Evolutionary conservation across 352 stramenopile species (phyloP), one percentile per base, ranked within the genome.

Genomic region (Globisporangium carolinianum): DNA sequence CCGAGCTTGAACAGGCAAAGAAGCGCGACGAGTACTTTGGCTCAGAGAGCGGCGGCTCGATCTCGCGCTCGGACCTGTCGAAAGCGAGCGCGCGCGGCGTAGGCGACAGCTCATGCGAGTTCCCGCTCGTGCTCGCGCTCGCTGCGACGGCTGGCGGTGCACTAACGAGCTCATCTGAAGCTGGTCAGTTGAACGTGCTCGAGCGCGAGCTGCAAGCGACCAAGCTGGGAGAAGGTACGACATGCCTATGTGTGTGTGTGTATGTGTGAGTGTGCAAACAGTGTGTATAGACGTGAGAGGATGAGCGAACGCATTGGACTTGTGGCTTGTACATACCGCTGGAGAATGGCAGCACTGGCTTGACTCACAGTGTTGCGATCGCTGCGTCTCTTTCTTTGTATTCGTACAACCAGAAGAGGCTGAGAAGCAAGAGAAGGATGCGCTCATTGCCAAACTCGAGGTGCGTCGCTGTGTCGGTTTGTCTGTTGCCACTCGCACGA

Each of bases 121-220:
- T 95, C 60, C 85, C 85, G 32, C 65, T 95, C 24, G 83, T 91
- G 18, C 57, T 95, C 12, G 85, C 83, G 9, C 60, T 95, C 9
- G 83, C 85, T 41, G 85, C 81, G 7, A 91, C 78, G 10, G 79
- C 83, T 5, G 81, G 79, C 46, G 81, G 79, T 48, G 81, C 63
- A 5, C 83, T 93, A 75, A 82, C 70, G 37, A 89, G 79, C 51
- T 88, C 81, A 7, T 83, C 69, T 1, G 79, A 93, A 64, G 79
- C 66, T 39, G 76, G 84, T 59, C 73, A 66, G 43, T 83, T 75
- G 7, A 83, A 84, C 53, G 57, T 79, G 58, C 62, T 91, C 41
- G 78, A 91, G 37, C 62, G 65, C 57, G 80, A 89, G 57, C 51
- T 90, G 47, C 66, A 70, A 11, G 76, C 71, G 38, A 62, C 86